Evolutionary conservation across 2,329 filamentous ascomycete genomes (phyloP), one percentile per base, ranked within the genome.

Genomic region (Penicillium sp.): DNA sequence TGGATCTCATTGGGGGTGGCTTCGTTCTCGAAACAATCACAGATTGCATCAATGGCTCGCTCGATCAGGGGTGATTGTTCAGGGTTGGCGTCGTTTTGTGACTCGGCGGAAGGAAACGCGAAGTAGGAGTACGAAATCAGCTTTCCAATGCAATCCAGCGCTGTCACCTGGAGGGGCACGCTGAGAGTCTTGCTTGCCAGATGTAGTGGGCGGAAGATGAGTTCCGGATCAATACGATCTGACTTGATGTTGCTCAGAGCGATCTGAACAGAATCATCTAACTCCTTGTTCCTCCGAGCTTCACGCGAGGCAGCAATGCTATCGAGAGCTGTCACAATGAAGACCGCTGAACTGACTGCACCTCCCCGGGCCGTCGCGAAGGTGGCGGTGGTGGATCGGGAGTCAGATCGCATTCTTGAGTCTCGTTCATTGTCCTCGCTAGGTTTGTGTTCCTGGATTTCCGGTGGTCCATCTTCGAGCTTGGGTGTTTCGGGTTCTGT

Each of bases 91-190:
- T 70, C 66, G 21, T 61, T 61, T 35, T 66, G 68, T 33, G 71
- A 66, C 37, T 70, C 70, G 22, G 77, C 76, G 51, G 80, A 80
- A 35, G 88, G 84, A 49, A 91, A 85, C 48, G 93, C 93, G 75
- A 99, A 98, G 81, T 98, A 98, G 19, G 95, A 96, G 75, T 96
- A 99, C 69, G 93, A 97, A 73, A 98, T 98, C 61, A 99, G 87
- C 80, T 99, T 99, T 69, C 96, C 95, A 68, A 99, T 97, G 77
- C 93, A 98, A 77, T 99, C 95, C 70, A 99, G 86, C 7, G 95
- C 93, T 37, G 90, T 90, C 22, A 92, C 96, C 58, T 92, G 90
- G 47, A 99, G 82, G 57, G 91, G 86, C 52, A 93, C 88, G 68
- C 91, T 97, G 67, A 88, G 85, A 10, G 91, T 89, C 72, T 92